Base-by-base conservation (phyloP, 257 asterid species). In the Leptodermis oblonga region DNA sequence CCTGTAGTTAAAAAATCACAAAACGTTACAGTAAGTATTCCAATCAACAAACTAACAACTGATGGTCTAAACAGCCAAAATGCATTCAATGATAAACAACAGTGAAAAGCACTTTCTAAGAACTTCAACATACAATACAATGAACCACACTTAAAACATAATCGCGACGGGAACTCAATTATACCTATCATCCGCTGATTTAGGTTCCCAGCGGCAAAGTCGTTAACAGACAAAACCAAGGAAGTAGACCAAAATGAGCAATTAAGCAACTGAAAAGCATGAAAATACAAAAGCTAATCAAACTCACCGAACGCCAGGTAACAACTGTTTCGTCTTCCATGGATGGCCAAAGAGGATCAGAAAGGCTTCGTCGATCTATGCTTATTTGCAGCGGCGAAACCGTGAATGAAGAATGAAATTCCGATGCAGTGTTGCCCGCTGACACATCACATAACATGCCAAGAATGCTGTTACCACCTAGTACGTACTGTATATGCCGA, bases 291-390 rank as follows among this genome's bases (percentile, higher is more conserved):
- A 43, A 43, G 20, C 28, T n/a, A 62, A 60, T 54, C 2, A 30
- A 68, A 82, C 96, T 76, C 64, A 90, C 96, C 88, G 87, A 84
- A 52, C 95, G 95, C 69, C 90, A 92, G 77, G 86, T 72, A 5
- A 74, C 78, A 22, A n/a, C n/a, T n/a, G 86, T 75, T 65, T 82
- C 96, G 66, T 86, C 89, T 61, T 87, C 96, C 96, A 90, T 87
- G 56, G 62, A 65, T 22, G 10, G 7, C 43, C 22, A n/a, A n/a
- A 13, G 43, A 7, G 7, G 20, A 46, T 7, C 0, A 7, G 2
- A 25, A 12, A n/a, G n/a, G n/a, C n/a, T n/a, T n/a, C n/a, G n/a
- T n/a, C n/a, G n/a, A n/a, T n/a, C n/a, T 28, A 18, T 5, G 46
- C 2, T 20, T 36, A 31, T 22, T 6, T 6, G 39, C 22, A 20